These are phyloP conservation scores for Pistacia integerrima DNA, from an alignment of 345 rosid species.

Conservation along the genomic window DNA sequence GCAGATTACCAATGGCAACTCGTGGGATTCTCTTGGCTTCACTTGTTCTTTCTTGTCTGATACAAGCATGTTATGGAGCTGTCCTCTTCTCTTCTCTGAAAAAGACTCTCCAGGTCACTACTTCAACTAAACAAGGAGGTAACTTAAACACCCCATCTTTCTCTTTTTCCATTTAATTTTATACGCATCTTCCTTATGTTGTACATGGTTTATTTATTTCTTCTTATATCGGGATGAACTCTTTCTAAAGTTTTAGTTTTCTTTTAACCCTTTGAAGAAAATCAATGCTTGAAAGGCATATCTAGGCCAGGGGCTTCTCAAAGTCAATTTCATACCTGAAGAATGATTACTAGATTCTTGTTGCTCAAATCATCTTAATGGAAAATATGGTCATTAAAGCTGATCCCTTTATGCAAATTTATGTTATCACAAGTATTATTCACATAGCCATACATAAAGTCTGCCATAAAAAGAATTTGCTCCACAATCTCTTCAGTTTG, in stretches of 20 bases:
- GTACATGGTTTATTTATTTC: not conserved
- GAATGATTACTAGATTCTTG: not conserved
- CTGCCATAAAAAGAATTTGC: not conserved
- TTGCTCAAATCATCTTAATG: no score
- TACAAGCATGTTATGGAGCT: slow-evolving; percentile 24
- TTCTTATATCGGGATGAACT: not conserved
- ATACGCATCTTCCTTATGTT: no score
- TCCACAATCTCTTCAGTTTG: not conserved
- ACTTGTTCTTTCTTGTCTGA: slow-evolving; percentile 20
- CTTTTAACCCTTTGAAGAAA: not conserved
- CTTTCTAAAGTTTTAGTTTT: not conserved
- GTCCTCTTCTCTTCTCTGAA: slow-evolving; percentile 47
- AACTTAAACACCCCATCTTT: not conserved
- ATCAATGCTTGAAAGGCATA: not conserved
- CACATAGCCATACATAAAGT: not conserved
- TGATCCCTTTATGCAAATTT: not conserved
- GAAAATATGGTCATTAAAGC: not conserved
- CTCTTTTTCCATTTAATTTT: not conserved
- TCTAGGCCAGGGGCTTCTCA: not conserved
- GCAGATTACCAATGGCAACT: slow-evolving; percentile 18
- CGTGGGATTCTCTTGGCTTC: slow-evolving; percentile 21
- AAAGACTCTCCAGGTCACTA: slow-evolving; percentile 38
- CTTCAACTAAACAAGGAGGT: slow-evolving; percentile 47
- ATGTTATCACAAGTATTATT: not conserved
- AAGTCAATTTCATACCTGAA: not conserved